Conservation (phyloP, 2,329 filamentous ascomycete species). For the Fusarium beomiforme region DNA sequence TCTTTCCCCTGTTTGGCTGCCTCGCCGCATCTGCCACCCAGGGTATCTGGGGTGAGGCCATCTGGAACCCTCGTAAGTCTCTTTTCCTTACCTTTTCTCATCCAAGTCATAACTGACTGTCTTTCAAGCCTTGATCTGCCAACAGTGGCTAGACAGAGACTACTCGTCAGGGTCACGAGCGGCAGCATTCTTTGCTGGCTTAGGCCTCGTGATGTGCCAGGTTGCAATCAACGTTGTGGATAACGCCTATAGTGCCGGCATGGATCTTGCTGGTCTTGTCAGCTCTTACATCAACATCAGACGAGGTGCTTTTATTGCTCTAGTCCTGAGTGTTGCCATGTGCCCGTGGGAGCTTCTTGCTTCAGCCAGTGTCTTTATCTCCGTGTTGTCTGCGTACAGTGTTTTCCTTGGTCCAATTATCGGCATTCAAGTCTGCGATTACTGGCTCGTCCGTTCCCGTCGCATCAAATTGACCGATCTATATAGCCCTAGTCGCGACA, state of each 20-base stretch:
- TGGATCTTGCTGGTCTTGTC: background rate
- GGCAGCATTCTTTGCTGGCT: background rate
- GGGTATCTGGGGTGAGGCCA: fast-evolving
- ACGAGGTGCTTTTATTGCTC: background rate
- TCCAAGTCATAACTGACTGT: background rate
- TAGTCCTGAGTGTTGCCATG: background rate
- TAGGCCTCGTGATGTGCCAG: background rate
- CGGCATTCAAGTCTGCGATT: background rate
- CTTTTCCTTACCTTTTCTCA: fast-evolving
- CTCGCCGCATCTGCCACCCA: background rate
- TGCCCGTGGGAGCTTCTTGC: background rate
- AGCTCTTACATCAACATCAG: background rate
- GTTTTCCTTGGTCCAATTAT: background rate
- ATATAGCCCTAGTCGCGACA: background rate
- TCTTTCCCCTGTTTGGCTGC: background rate
- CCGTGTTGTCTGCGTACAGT: background rate
- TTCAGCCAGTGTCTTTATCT: background rate
- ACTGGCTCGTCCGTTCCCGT: background rate
- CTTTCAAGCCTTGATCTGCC: background rate
- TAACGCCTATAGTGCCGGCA: background rate
- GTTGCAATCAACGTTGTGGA: background rate
- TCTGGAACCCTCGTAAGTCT: background rate
- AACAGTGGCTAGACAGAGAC: background rate
- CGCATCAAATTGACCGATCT: background rate
- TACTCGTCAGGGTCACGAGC: background rate